Evolutionary conservation across 768 basidiomycete genomes (phyloP).

Genomic region (Butyriboletus loyo): DNA sequence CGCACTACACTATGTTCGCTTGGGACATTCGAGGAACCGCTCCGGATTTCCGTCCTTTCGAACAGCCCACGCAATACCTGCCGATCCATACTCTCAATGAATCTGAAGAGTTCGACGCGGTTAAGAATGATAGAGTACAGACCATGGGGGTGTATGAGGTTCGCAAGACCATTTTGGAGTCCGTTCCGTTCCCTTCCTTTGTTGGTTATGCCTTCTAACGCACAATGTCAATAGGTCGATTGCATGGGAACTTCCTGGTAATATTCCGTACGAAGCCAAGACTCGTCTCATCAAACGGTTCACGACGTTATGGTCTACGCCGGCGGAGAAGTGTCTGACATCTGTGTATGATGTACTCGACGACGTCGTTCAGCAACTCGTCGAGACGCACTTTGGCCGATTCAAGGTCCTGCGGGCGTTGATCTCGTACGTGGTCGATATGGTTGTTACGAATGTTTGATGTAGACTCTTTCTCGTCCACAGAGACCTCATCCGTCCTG

Average conservation of each 20-base stretch:
- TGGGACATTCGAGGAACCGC: slow-evolving; percentile 35
- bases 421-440: slow-evolving; percentile 32
- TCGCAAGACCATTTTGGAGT: slow-evolving; percentile 35
- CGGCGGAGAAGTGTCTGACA: slow-evolving; percentile 35
- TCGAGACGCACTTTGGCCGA: slow-evolving; percentile 38
- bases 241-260: slow-evolving; percentile 42
- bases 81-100: slow-evolving; percentile 13
- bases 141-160: slow-evolving; percentile 34
- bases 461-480: not conserved
- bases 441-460: not conserved
- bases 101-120: not conserved
- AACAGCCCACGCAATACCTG: not conserved
- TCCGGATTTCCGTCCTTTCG: slow-evolving; percentile 41
- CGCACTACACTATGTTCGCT: slow-evolving; percentile 34
- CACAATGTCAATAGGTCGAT: no score
- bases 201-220: not conserved
- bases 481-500: slow-evolving; percentile 28
- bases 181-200: slow-evolving; percentile 1
- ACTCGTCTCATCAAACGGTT: slow-evolving; percentile 33
- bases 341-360: slow-evolving; percentile 31
- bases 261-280: slow-evolving; percentile 42
- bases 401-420: slow-evolving; percentile 35
- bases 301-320: slow-evolving; percentile 36
- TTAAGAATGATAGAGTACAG: slow-evolving; percentile 1
- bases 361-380: slow-evolving; percentile 26